phyloP scores from a whole-genome alignment of 345 rosid species.

The Linum lewisii region DNA sequence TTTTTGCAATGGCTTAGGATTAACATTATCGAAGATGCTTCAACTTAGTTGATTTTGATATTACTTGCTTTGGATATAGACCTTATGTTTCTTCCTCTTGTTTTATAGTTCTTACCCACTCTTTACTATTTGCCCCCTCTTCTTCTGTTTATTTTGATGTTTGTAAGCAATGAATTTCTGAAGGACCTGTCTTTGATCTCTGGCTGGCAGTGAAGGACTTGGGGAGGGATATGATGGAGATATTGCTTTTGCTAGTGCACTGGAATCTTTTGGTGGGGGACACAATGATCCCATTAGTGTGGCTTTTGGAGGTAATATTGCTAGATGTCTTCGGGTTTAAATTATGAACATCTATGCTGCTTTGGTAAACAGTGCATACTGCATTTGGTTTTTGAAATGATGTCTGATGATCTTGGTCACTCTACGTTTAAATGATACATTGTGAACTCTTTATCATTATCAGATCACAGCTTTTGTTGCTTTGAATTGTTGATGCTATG shows the following conservation, averaged over 20 bases:
- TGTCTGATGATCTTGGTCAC: too few species aligned
- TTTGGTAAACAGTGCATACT: background rate
- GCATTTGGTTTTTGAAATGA: too few species aligned
- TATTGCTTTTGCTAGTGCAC: conserved; percentile 56
- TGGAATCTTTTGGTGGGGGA: conserved; percentile 65
- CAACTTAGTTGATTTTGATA: background rate
- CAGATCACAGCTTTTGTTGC: too few species aligned
- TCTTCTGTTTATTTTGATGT: background rate
- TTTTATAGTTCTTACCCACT: conserved; percentile 6
- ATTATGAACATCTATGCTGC: background rate
- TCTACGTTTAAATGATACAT: too few species aligned
- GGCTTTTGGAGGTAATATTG: conserved; percentile 58
- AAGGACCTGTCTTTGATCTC: background rate
- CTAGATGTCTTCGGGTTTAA: background rate
- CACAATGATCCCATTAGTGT: conserved; percentile 60
- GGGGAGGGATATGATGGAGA: conserved; percentile 53
- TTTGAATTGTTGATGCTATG: too few species aligned
- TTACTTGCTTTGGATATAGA: background rate
- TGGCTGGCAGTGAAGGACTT: conserved; percentile 44
- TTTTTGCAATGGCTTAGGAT: background rate
- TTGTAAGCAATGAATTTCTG: background rate
- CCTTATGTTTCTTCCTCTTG: background rate
- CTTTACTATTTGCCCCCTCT: background rate
- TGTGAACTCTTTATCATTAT: too few species aligned
- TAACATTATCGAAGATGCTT: background rate